Evolutionary conservation across 495 filamentous ascomycete genomes (phyloP), one percentile per base, ranked within the genome.

Genomic region (Oidiodendron maius): DNA sequence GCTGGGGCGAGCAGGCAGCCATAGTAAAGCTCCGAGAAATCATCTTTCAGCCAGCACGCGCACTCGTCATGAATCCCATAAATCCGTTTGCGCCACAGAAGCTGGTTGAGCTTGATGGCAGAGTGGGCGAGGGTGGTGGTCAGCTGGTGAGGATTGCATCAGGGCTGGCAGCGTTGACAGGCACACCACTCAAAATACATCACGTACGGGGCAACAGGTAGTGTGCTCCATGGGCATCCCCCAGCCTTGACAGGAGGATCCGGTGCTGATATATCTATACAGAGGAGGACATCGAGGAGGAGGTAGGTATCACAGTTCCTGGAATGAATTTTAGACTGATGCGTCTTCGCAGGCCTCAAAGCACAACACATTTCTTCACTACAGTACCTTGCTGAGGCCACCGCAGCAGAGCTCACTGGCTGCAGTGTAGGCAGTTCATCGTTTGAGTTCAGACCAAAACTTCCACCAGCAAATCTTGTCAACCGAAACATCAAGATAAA

Each of bases 101-200:
- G 13, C 28, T 45, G 17, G 44, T 79, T 36, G 58, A 59, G 39
- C 63, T 90, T 5, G 83, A 89, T 52, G 87, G 86, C 26, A 64
- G 75, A 37, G 86, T 78, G 1, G 86, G 91, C 11, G 89, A 94
- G 68, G 89, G 89, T 30, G 89, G 89, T 24, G 89, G 89, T 8
- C 89, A 95, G 62, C 69, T 95, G 1, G 74, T 93, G 23, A 78
- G 89, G 38, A 72, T 87, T 36, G 86, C 86, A 1, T 64, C 86
- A 24, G 77, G 75, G 9, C 64, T 95, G 1, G 80, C 87, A 0
- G 78, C 85, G 0, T 68, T 94, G 4, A 83, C 82, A 6, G 65
- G 71, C 4, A 72, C 67, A 6, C 78, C 87, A 4, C 69, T 95
- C 39, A 70, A 71, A 35, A 81, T 95, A 38, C 66, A 75, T 23